Conservation (phyloP, 495 filamentous ascomycete species). For the Cairneyella variabilis region DNA sequence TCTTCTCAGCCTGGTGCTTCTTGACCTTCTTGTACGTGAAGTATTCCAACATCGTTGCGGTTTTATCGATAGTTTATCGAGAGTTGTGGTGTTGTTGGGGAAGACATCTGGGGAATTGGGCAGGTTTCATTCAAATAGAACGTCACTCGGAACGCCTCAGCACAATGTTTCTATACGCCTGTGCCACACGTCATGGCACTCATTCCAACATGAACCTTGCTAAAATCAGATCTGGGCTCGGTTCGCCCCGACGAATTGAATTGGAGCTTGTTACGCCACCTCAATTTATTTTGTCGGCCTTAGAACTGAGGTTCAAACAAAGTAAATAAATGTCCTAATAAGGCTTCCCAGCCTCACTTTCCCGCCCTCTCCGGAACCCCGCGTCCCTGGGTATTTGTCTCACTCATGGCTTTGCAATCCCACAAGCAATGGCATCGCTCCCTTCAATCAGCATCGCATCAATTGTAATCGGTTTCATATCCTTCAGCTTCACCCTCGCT, state of each 20-base stretch:
- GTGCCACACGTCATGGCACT: conserved; percentile 18
- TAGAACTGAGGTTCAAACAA: no score
- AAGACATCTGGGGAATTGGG: conserved; percentile 1
- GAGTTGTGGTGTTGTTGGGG: neutral
- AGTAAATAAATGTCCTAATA: no score
- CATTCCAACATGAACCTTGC: neutral
- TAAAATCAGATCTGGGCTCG: conserved; percentile 12
- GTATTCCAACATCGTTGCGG: conserved; percentile 37
- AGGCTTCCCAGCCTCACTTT: no score
- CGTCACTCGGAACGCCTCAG: neutral
- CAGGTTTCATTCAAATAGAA: conserved; percentile 6
- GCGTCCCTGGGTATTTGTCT: neutral
- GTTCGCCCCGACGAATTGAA: conserved; percentile 2
- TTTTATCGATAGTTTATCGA: neutral
- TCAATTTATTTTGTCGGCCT: no score
- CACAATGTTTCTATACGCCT: neutral
- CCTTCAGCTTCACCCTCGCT: conserved; percentile 21
- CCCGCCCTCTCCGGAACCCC: neutral
- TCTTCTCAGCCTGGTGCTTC: conserved; percentile 42
- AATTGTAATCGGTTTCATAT: conserved; percentile 22
- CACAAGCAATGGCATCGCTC: conserved; percentile 15
- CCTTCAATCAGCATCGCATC: conserved; percentile 17
- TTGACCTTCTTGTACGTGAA: conserved; percentile 47
- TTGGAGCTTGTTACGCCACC: no score
- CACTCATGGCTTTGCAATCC: neutral